A percentile compares a stretch with the other conserved stretches of the same genome.
Evolutionary conservation across 78 protist genomes (phyloP).

Genomic region (Anaeramoeba ignava): DNA sequence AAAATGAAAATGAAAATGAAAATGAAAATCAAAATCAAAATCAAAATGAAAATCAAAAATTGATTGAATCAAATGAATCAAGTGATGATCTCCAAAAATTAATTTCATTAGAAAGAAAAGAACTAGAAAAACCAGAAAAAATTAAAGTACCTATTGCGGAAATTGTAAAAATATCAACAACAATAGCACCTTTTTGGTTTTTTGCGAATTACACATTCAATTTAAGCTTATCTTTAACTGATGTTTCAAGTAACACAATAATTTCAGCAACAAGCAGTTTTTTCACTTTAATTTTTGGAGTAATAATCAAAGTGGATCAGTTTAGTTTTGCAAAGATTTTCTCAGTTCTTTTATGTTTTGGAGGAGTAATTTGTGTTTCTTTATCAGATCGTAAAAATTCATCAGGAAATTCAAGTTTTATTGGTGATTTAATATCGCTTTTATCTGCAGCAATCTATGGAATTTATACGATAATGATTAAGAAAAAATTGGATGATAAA

Average conservation of each 20-base stretch:
- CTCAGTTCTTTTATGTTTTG: not conserved
- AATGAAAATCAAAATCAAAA: slow-evolving; percentile 1
- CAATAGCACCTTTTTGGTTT: not conserved
- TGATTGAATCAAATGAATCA: not conserved
- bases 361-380: not conserved
- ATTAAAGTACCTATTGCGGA: not conserved
- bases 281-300: not conserved
- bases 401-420: not conserved
- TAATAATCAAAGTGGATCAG: not conserved
- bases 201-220: not conserved
- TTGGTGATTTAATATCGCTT: not conserved
- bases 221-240: not conserved
- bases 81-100: not conserved
- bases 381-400: not conserved
- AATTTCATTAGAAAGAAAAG: not conserved
- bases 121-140: not conserved
- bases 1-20: not conserved
- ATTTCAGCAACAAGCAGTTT: not conserved
- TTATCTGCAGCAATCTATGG: not conserved
- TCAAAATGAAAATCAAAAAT: not conserved
- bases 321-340: not conserved
- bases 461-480: not conserved
- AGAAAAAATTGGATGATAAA: not conserved
- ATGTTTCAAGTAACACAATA: not conserved
- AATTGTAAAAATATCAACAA: not conserved